phyloP scores from a whole-genome alignment of 1,284 basidiomycete genomes.

The Ustilago loliicola region DNA sequence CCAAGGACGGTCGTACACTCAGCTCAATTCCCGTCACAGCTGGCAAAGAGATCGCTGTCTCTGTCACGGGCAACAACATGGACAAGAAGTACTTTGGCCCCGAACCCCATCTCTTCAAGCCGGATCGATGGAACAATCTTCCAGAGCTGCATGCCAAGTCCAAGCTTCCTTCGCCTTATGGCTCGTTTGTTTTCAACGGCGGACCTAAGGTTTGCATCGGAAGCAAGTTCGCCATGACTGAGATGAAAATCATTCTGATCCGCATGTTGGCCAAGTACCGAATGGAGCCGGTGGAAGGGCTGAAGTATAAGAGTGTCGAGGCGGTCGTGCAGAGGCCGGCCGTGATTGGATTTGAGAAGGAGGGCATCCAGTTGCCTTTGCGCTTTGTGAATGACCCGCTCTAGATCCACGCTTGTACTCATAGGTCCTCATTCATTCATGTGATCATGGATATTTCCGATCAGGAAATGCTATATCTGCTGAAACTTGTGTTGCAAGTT shows the following conservation, averaged over 20 bases:
- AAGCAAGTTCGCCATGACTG: slow-evolving; percentile 58
- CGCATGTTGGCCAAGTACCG: slow-evolving; percentile 40
- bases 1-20: slow-evolving; percentile 60
- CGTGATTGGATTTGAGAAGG: slow-evolving; percentile 48
- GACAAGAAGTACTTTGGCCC: slow-evolving; percentile 57
- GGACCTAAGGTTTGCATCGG: slow-evolving; percentile 67
- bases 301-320: slow-evolving; percentile 52
- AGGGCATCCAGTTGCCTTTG: slow-evolving; percentile 48
- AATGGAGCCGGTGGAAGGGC: slow-evolving; percentile 40
- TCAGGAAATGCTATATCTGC: neutral
- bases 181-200: slow-evolving; percentile 51
- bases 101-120: slow-evolving; percentile 58
- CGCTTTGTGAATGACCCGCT: slow-evolving; percentile 39
- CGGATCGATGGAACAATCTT: slow-evolving; percentile 61
- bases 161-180: slow-evolving; percentile 56
- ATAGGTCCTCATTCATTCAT: neutral
- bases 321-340: slow-evolving; percentile 53
- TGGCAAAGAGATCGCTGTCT: slow-evolving; percentile 43
- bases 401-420: neutral
- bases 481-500: neutral
- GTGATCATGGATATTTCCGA: neutral
- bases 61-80: slow-evolving; percentile 51
- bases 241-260: slow-evolving; percentile 55
- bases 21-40: slow-evolving; percentile 51
- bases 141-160: slow-evolving; percentile 36